Conservation (phyloP, 352 stramenopile genomes). For the Phytophthora sansomeana region DNA sequence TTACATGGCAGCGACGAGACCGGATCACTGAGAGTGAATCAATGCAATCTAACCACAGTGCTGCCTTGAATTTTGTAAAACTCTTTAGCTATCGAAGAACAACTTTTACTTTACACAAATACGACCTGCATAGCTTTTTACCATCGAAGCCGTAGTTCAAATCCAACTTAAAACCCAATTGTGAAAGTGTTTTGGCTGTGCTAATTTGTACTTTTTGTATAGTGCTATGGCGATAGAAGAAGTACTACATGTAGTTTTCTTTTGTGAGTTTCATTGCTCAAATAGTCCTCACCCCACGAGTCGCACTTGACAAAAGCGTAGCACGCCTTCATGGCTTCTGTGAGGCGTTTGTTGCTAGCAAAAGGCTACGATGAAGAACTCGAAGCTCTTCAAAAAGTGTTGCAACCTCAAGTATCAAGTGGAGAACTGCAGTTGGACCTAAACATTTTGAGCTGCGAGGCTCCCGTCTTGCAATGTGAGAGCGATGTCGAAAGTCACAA, state of each 20-base stretch:
- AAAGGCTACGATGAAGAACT: constrained; percentile 9
- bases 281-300: constrained; percentile 1
- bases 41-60: no score
- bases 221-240: no score
- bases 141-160: no score
- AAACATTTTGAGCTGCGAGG: constrained; percentile 13
- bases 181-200: no score
- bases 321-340: constrained; percentile 17
- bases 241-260: not conserved
- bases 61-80: no score
- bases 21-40: not conserved
- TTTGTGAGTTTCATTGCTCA: constrained; percentile 1
- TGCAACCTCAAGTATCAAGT: constrained; percentile 7
- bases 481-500: constrained; percentile 10
- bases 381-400: constrained; percentile 18
- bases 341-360: constrained; percentile 25
- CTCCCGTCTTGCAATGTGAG: constrained; percentile 12
- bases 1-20: constrained; percentile 54
- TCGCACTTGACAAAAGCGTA: constrained; percentile 7
- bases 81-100: no score
- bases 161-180: no score
- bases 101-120: no score
- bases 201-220: no score
- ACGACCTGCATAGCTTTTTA: no score
- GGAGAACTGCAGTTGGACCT: constrained; percentile 10